Conservation (phyloP, 148 eudicot species). For the Nyssa sinensis region DNA sequence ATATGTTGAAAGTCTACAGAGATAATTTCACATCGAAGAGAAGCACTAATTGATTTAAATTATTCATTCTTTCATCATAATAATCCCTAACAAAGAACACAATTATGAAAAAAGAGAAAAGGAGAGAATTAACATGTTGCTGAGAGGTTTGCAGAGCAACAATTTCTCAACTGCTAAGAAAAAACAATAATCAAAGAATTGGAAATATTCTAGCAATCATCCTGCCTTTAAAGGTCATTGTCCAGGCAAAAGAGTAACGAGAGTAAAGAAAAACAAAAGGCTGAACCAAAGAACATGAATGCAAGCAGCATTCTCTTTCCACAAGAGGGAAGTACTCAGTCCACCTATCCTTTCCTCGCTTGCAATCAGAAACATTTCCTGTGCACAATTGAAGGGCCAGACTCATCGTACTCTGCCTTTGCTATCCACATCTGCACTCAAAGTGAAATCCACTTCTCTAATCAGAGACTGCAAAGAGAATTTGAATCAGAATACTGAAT, state of each 20-base stretch:
- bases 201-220: not conserved
- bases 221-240: not conserved
- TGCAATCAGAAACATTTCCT: slow-evolving; percentile 28
- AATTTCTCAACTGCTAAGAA: not conserved
- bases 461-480: not conserved
- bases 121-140: not conserved
- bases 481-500: not conserved
- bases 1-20: no score
- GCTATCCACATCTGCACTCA: slow-evolving; percentile 30
- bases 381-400: slow-evolving; percentile 31
- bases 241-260: not conserved
- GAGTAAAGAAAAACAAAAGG: not conserved
- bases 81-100: not conserved
- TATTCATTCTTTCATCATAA: not conserved
- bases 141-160: not conserved
- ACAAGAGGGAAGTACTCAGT: not conserved
- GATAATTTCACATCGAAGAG: not conserved
- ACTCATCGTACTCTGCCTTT: slow-evolving; percentile 25
- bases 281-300: not conserved
- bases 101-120: no score
- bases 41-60: not conserved
- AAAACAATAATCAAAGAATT: slow-evolving; percentile 1
- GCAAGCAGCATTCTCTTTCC: slow-evolving; percentile 8
- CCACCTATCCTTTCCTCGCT: slow-evolving; percentile 3
- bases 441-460: not conserved